Evolutionary conservation across 257 asterid genomes (phyloP).

Genomic region (Plectranthus barbatus): DNA sequence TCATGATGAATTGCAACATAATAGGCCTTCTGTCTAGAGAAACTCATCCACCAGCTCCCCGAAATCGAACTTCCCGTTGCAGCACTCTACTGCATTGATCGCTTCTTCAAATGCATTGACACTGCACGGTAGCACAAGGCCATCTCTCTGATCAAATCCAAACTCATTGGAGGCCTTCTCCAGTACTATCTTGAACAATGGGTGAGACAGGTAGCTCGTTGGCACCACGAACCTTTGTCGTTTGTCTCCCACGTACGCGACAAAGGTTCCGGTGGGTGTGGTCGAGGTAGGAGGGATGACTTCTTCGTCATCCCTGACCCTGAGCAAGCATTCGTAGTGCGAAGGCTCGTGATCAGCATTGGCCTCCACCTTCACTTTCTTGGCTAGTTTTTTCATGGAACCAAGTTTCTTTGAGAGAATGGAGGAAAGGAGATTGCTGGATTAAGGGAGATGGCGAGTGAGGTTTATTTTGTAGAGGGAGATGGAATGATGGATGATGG

Average conservation of each 20-base stretch:
- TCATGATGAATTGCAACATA: neutral
- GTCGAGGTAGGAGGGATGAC: slow-evolving; percentile 8
- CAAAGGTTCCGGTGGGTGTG: slow-evolving; percentile 53
- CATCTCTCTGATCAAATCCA: slow-evolving; percentile 51
- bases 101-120: slow-evolving; percentile 58
- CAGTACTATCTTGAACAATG: slow-evolving; percentile 64
- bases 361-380: no score
- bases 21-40: slow-evolving; percentile 15
- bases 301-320: slow-evolving; percentile 18
- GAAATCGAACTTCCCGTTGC: slow-evolving; percentile 57
- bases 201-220: slow-evolving; percentile 71
- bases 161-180: slow-evolving; percentile 72
- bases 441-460: no score
- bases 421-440: no score
- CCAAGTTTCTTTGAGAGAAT: no score
- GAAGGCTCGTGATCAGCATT: no score
- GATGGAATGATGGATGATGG: no score
- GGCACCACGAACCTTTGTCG: slow-evolving; percentile 59
- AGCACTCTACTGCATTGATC: slow-evolving; percentile 50
- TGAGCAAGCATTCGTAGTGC: no score
- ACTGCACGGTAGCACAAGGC: slow-evolving; percentile 70
- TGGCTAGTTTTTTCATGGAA: no score
- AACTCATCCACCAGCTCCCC: slow-evolving; percentile 61
- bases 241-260: slow-evolving; percentile 69
- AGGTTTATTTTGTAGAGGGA: no score